Base-by-base conservation (phyloP, 306 rosid species). In the Urtica urens region DNA sequence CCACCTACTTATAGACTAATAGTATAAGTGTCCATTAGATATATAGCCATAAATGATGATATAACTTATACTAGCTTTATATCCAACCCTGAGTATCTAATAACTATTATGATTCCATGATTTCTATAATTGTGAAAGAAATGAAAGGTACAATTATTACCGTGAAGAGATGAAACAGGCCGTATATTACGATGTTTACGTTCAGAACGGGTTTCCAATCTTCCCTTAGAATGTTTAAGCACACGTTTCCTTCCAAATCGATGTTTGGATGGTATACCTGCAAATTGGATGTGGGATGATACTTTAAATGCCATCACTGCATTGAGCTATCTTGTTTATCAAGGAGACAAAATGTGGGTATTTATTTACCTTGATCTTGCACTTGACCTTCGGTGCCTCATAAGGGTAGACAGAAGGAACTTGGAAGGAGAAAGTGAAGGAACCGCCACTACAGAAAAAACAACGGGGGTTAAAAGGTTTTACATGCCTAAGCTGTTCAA, bases 201-300 rank as follows among this genome's bases (percentile, higher is more conserved):
- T 63, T 73, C 39, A 73, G 45, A 38, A 73, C 80, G 38, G 79
- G 80, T 46, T 77, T 77, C 84, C 83, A 77, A 44, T 77, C 80
- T 56, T 73, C 77, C 48, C 84, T 59, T 58, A 77, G 60, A 53
- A 77, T 77, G 65, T 73, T 69, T 50, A 77, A 80, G 49, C 84
- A 73, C 49, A 73, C 84, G 43, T 73, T 73, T 73, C 84, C 84
- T 68, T 77, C 84, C 80, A 77, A 63, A 61, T 77, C 84, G 11
- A 77, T 73, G 57, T 77, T 77, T 5, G 83, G 83, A 72, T 77
- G 83, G 72, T 77, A 77, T 33, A 77, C 79, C 84, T 77, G 74
- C 52, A 67, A 28, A 49, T 49, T 29, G 31, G 28, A 35, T 14
- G 22, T 23, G 14, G n/a, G 4, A 19, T 29, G 9, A 55, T 8